Percentiles rank a stretch among this genome's conserved stretches.
Evolutionary conservation across 2,329 filamentous ascomycete genomes (phyloP).

Genomic region (Colletotrichum euphorbiae): DNA sequence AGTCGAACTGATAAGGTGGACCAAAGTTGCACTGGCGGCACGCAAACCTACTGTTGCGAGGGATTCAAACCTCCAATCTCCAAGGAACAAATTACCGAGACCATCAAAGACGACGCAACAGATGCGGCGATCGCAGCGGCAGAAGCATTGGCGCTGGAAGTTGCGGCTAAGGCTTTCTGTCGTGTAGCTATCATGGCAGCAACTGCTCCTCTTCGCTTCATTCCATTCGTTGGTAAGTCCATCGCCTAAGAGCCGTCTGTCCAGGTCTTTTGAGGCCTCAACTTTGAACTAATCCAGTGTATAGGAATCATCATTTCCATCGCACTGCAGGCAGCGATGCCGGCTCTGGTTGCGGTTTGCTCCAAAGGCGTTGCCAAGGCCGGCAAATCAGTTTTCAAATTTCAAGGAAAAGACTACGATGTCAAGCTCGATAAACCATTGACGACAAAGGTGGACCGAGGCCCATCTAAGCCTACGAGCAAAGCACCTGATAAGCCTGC

Average conservation of each 20-base stretch:
- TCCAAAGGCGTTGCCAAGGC: background rate
- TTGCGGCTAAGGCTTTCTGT: constrained; percentile 51
- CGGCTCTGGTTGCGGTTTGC: background rate
- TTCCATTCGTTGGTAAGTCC: constrained; percentile 13
- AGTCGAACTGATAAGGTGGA: constrained; percentile 43
- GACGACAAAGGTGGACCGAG: constrained; percentile 1
- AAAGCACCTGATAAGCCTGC: background rate
- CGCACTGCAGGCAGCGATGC: background rate
- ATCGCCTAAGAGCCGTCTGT: no score
- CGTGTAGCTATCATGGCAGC: constrained; percentile 47
- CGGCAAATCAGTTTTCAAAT: constrained; percentile 1
- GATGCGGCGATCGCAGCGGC: constrained; percentile 44
- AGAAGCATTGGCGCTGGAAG: constrained; percentile 47
- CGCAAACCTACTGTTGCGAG: constrained; percentile 46
- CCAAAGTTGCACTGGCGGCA: constrained; percentile 47
- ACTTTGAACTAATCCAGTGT: no score
- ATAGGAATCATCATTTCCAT: background rate
- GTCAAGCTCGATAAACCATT: constrained; percentile 23
- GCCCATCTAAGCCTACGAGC: background rate
- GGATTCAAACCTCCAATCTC: constrained; percentile 46
- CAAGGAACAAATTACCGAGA: constrained; percentile 40
- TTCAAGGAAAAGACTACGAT: constrained; percentile 10
- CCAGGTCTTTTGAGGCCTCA: no score
- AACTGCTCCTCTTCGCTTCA: constrained; percentile 2
- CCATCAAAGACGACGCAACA: constrained; percentile 43